phyloP scores from a whole-genome alignment of 768 basidiomycete genomes.

The Tylopilus plumbeoviolaceoides region DNA sequence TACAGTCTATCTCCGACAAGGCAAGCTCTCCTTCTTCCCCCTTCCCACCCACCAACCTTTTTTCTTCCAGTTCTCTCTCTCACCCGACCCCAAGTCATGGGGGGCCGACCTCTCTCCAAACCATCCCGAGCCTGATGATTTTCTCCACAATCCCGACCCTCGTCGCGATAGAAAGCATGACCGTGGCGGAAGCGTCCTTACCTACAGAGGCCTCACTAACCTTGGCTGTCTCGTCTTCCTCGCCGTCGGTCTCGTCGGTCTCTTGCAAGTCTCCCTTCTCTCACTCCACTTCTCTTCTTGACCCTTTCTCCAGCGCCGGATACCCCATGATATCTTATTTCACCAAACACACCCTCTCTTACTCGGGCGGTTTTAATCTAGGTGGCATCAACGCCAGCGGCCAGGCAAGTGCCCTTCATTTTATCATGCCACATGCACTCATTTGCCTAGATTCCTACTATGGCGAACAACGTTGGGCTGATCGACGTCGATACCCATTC shows the following conservation, averaged over 20 bases:
- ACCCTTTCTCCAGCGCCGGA: constrained; percentile 43
- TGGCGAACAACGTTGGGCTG: constrained; percentile 62
- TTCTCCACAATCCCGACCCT: constrained; percentile 72
- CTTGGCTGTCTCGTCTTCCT: constrained; percentile 63
- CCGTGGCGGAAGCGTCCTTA: constrained; percentile 54
- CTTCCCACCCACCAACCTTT: constrained; percentile 1
- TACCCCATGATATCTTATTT: constrained; percentile 63
- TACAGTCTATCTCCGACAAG: constrained; percentile 57
- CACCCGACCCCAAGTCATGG: constrained; percentile 71
- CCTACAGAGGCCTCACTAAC: constrained; percentile 67
- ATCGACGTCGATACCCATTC: constrained; percentile 76
- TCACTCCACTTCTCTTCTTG: not conserved
- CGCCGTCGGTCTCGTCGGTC: constrained; percentile 45
- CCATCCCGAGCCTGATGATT: constrained; percentile 60
- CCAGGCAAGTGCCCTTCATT: constrained; percentile 41
- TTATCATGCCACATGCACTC: not conserved
- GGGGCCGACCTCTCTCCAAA: constrained; percentile 60
- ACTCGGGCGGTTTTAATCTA: constrained; percentile 62
- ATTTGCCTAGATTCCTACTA: constrained; percentile 45
- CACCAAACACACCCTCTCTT: constrained; percentile 40
- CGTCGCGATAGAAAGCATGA: constrained; percentile 56
- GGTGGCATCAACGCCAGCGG: constrained; percentile 77
- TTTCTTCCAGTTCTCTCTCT: constrained; percentile 57
- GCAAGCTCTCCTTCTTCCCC: constrained; percentile 24
- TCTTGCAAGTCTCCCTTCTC: constrained; percentile 48